These are phyloP conservation scores for Annulohypoxylon stygium DNA, from an alignment of 495 filamentous ascomycete genomes.

Conservation along the genomic window DNA sequence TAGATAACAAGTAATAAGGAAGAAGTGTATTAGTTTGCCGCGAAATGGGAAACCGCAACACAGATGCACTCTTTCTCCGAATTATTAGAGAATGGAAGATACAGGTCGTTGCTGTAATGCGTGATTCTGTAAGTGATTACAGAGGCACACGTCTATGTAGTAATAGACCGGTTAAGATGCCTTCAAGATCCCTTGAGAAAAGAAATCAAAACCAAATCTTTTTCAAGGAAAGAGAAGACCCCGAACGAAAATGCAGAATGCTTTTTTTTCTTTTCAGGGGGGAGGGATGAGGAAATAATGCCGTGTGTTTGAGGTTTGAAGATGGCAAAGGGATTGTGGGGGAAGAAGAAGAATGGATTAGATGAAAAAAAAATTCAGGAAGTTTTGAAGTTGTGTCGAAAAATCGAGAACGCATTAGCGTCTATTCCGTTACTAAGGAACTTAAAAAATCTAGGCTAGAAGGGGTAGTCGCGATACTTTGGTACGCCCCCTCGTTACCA, in stretches of 20 bases:
- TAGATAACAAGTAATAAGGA: slow-evolving; percentile 15
- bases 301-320: slow-evolving; percentile 51
- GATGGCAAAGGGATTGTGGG: slow-evolving; percentile 55
- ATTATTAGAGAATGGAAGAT: slow-evolving; percentile 35
- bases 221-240: slow-evolving; percentile 51
- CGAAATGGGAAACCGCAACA: slow-evolving; percentile 27
- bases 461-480: slow-evolving; percentile 26
- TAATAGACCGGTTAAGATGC: slow-evolving; percentile 27
- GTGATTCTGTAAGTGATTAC: slow-evolving; percentile 27
- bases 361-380: slow-evolving; percentile 54
- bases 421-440: slow-evolving; percentile 43
- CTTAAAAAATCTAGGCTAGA: slow-evolving; percentile 23
- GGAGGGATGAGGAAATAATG: slow-evolving; percentile 39
- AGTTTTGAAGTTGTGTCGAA: slow-evolving; percentile 51
- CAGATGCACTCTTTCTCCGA: slow-evolving; percentile 37
- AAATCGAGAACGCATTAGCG: slow-evolving; percentile 51
- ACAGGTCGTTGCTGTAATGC: slow-evolving; percentile 24
- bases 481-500: slow-evolving; percentile 22
- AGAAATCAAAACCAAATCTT: slow-evolving; percentile 56
- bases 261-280: slow-evolving; percentile 45
- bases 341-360: slow-evolving; percentile 49
- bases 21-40: slow-evolving; percentile 24
- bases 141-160: slow-evolving; percentile 36
- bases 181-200: slow-evolving; percentile 55
- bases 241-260: slow-evolving; percentile 48